Evolutionary conservation across 2,329 filamentous ascomycete species (phyloP).

Genomic region (Colletotrichum costaricense): DNA sequence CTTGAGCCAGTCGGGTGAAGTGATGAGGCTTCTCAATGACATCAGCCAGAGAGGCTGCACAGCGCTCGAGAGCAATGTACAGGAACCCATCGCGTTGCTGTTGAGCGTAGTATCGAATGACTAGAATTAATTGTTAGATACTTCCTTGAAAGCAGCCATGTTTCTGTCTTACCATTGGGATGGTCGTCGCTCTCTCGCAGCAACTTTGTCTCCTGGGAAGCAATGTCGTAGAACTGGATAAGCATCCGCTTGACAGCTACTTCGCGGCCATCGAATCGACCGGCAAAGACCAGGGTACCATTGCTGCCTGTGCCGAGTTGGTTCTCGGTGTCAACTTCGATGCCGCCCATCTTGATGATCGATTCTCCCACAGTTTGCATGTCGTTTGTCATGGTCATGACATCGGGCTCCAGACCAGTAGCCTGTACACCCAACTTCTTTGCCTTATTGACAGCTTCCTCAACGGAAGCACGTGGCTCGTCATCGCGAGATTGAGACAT

Average conservation of each 20-base stretch:
- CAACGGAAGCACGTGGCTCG: conserved; percentile 61
- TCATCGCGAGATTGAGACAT: conserved; percentile 62
- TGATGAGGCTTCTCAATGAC: conserved; percentile 81
- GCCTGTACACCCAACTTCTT: conserved; percentile 65
- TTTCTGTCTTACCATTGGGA: conserved; percentile 74
- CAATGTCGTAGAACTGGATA: conserved; percentile 94
- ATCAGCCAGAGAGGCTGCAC: conserved; percentile 92
- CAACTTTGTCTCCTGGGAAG: conserved; percentile 91
- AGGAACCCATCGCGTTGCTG: conserved; percentile 90
- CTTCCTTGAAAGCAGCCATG: conserved; percentile 40
- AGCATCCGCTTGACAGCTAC: conserved; percentile 98
- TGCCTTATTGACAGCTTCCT: conserved; percentile 70
- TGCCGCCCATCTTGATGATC: conserved; percentile 70
- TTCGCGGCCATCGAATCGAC: conserved; percentile 91
- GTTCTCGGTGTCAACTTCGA: conserved; percentile 72
- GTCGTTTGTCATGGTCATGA: conserved; percentile 67
- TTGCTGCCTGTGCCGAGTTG: conserved; percentile 87
- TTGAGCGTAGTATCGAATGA: conserved; percentile 96
- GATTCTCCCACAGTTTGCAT: conserved; percentile 70
- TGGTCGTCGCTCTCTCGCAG: conserved; percentile 95
- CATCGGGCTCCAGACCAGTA: conserved; percentile 69
- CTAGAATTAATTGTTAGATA: conserved; percentile 51
- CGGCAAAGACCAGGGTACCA: conserved; percentile 95
- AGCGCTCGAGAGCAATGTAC: conserved; percentile 95
- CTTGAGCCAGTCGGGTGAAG: conserved; percentile 76